Base-by-base conservation (phyloP, 495 filamentous ascomycete genomes). In the Lasiosphaeris hirsuta region DNA sequence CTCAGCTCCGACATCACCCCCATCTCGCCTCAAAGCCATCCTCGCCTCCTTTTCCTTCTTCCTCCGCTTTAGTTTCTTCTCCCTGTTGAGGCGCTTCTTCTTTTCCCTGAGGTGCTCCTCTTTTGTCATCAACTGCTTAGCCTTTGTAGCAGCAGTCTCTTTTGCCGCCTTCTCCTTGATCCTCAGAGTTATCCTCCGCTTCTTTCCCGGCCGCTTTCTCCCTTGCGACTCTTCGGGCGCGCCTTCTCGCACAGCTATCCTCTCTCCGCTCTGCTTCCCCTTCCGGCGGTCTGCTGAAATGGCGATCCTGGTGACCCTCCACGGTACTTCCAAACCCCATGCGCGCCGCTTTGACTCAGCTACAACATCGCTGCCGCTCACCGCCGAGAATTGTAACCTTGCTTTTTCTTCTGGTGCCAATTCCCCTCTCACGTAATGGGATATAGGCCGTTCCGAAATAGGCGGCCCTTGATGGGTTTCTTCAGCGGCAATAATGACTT, bases 281-380 rank as follows among this genome's bases (percentile, higher is more conserved):
- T 7, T 17, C 13, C 17, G 19, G 45, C 34, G 37, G 18, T 36
- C 51, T 7, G 42, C 40, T 10, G 52, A 58, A 38, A 68, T 56
- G 7, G 44, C 60, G 36, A 77, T 64, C 15, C 55, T 71, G n/a
- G 64, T 73, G 35, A 84, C 79, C 48, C 75, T 72, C 82, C 82
- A 85, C 4, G 81, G 80, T 52, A 81, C 66, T 58, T 78, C 78
- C 19, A 80, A 70, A 0, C 81, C 81, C 75, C 81, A 83, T 10
- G 72, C 68, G 53, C 80, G 67, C 57, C 63, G 68, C 58, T 55
- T 61, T 13, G 77, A 67, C 53, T 70, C 61, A 5, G 66, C 59
- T 0, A 75, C 30, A 7, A 85, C 69, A 1, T 79, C 72, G 40
- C 74, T 68, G 0, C 72, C 78, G 17, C 63, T 75, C 34, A 84